Percentiles rank a stretch among this genome's conserved stretches.
These are phyloP conservation scores for Tilletia horrida DNA, from an alignment of 1,284 basidiomycete genomes.

Conservation along the genomic window DNA sequence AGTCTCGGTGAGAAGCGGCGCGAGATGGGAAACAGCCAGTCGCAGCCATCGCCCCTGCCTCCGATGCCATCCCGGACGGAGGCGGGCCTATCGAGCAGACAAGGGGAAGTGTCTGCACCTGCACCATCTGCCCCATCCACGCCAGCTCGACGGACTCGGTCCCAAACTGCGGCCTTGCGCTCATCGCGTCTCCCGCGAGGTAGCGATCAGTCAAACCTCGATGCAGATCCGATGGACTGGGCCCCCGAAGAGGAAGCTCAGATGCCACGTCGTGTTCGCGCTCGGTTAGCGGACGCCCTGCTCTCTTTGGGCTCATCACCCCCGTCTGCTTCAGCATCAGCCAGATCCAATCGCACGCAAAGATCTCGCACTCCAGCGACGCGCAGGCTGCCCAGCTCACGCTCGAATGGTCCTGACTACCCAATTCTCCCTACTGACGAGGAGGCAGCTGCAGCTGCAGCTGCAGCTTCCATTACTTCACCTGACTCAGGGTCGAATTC, in stretches of 20 bases:
- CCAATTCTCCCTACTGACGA: too few relatives aligned
- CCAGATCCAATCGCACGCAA: not conserved
- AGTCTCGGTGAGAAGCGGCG: not conserved
- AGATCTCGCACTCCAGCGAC: too few relatives aligned
- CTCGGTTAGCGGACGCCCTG: not conserved
- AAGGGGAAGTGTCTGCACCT: not conserved
- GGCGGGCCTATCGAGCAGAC: too few relatives aligned
- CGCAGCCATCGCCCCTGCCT: not conserved
- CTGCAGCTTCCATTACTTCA: too few relatives aligned
- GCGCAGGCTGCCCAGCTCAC: too few relatives aligned
- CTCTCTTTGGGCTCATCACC: conserved; percentile 4
- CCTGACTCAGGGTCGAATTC: too few relatives aligned
- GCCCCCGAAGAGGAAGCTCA: conserved; percentile 4
- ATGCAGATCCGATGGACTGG: not conserved
- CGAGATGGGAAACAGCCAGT: conserved; percentile 5
- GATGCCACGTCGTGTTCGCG: not conserved
- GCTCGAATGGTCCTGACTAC: too few relatives aligned
- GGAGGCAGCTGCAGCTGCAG: too few relatives aligned
- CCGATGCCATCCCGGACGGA: not conserved
- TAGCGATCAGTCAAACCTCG: too few relatives aligned
- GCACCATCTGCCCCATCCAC: not conserved
- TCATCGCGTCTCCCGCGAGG: too few relatives aligned
- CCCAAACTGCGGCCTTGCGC: not conserved
- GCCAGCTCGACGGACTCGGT: not conserved
- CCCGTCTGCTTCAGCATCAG: not conserved